phyloP scores from a whole-genome alignment of 768 basidiomycete species.

The Steccherinum ochraceum region DNA sequence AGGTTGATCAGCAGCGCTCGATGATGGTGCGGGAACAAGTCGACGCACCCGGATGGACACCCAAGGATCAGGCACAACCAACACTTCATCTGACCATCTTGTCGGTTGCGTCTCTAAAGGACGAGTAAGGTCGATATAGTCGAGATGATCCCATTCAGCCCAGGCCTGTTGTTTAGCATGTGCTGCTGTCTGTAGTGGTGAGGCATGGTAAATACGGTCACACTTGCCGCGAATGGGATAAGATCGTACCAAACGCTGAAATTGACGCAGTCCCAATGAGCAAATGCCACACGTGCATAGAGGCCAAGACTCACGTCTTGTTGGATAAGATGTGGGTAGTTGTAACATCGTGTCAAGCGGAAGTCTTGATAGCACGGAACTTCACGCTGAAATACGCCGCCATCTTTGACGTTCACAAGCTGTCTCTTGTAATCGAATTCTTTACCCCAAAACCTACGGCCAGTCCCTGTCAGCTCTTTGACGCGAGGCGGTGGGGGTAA shows the following conservation, averaged over 20 bases:
- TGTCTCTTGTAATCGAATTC: conserved; percentile 28
- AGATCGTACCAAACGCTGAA: background rate
- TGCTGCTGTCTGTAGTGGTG: too few relatives aligned
- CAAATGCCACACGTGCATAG: background rate
- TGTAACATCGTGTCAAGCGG: background rate
- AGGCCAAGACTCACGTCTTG: background rate
- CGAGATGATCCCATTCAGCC: background rate
- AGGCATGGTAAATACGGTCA: too few relatives aligned
- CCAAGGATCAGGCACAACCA: background rate
- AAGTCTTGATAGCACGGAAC: background rate
- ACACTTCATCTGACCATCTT: background rate
- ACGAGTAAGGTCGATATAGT: background rate
- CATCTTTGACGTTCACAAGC: conserved; percentile 33
- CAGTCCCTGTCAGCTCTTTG: background rate
- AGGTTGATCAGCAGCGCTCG: background rate
- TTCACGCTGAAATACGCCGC: conserved; percentile 28
- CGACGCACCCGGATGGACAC: background rate
- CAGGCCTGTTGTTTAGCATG: too few relatives aligned
- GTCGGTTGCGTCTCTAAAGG: background rate
- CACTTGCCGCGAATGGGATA: too few relatives aligned
- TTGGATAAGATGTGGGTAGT: background rate
- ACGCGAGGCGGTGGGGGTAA: background rate
- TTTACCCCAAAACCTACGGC: conserved; percentile 39
- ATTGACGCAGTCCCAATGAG: background rate
- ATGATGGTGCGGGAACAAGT: background rate